Percentiles rank a stretch among this genome's conserved stretches.
Evolutionary conservation across 345 rosid species (phyloP).

Genomic region (Cardiospermum halicacabum): DNA sequence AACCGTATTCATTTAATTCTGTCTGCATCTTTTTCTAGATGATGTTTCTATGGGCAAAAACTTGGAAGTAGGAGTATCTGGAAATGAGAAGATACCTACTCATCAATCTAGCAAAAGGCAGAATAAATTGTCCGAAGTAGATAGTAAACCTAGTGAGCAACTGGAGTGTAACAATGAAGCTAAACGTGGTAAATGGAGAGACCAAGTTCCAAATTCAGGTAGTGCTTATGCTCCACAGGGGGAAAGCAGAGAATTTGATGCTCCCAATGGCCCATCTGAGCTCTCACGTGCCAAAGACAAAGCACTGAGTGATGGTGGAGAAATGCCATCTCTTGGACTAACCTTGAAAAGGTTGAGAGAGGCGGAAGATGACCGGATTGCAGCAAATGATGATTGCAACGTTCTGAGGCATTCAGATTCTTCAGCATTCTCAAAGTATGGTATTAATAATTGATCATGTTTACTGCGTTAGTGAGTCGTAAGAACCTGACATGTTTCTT

Average conservation of each 20-base stretch:
- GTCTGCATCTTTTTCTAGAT: slow-evolving; percentile 15
- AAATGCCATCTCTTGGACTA: slow-evolving; percentile 40
- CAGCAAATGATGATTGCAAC: slow-evolving; percentile 38
- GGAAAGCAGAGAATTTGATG: slow-evolving; percentile 27
- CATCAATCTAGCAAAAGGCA: slow-evolving; percentile 14
- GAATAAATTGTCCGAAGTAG: slow-evolving; percentile 21
- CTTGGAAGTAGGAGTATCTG: slow-evolving; percentile 25
- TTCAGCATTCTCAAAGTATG: slow-evolving; percentile 79
- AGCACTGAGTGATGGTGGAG: slow-evolving; percentile 27
- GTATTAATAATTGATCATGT: slow-evolving; percentile 10
- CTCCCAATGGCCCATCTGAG: slow-evolving; percentile 28
- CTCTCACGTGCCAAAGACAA: slow-evolving; percentile 33
- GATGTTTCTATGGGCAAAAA: slow-evolving; percentile 23
- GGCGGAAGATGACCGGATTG: slow-evolving; percentile 26
- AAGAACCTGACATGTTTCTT: background rate
- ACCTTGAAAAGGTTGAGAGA: slow-evolving; percentile 40
- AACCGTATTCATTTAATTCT: background rate
- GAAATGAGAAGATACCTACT: slow-evolving; percentile 16
- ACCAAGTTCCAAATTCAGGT: slow-evolving; percentile 9
- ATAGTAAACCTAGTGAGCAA: slow-evolving; percentile 20
- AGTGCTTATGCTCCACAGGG: slow-evolving; percentile 21
- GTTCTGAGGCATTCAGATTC: slow-evolving; percentile 57
- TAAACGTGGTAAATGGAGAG: slow-evolving; percentile 15
- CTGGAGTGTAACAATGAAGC: slow-evolving; percentile 23
- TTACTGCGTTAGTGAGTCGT: slow-evolving; percentile 12